Conservation (phyloP, 306 rosid species). For the Casuarina equisetifolia region DNA sequence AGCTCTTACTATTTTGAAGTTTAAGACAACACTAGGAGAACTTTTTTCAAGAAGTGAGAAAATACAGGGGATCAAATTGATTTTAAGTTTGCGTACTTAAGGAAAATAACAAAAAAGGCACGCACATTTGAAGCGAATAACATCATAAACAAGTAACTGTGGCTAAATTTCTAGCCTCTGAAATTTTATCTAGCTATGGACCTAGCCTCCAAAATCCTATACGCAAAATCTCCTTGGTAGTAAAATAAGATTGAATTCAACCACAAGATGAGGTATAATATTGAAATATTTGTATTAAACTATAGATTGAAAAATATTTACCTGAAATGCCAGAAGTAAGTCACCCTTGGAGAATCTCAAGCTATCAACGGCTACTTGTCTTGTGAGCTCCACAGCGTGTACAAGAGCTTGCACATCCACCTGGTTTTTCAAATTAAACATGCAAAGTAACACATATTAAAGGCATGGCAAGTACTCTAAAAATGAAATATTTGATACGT, state of each 20-base stretch:
- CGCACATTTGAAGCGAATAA: not conserved
- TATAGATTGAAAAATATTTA: constrained; percentile 20
- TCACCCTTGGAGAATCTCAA: constrained; percentile 95
- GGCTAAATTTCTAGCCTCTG: not conserved
- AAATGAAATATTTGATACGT: not conserved
- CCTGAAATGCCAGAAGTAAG: constrained; percentile 94
- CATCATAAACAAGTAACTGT: not conserved
- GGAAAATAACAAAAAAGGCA: no score
- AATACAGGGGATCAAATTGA: not conserved
- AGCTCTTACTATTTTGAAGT: not conserved
- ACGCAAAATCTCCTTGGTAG: not conserved
- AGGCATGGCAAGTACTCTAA: constrained; percentile 6
- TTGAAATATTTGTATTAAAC: not conserved
- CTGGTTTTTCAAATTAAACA: constrained; percentile 53
- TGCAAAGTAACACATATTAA: constrained; percentile 16
- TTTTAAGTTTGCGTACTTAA: not conserved
- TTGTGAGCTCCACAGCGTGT: constrained; percentile 96
- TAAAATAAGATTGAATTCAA: not conserved
- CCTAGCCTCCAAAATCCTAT: not conserved
- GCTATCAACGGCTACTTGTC: constrained; percentile 98
- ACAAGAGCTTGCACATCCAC: constrained; percentile 98
- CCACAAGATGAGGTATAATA: not conserved
- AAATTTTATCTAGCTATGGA: not conserved
- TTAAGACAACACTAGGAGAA: not conserved
- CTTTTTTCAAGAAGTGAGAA: constrained; percentile 3